Percentiles rank a stretch among this genome's conserved stretches.
phyloP scores from a whole-genome alignment of 2,329 filamentous ascomycete genomes.

The Pseudocercospora vitis region DNA sequence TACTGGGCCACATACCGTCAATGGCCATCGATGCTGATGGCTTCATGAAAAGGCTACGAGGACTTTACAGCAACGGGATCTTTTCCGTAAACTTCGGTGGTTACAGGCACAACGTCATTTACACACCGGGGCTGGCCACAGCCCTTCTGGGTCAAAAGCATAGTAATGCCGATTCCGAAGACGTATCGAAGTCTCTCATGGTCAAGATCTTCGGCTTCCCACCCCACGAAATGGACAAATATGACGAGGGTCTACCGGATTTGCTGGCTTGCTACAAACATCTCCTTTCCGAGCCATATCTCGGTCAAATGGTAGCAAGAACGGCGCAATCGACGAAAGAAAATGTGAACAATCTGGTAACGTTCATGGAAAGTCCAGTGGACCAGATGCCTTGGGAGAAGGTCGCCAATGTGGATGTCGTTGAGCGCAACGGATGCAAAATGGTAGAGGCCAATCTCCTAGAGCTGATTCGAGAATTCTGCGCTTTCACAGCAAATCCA shows the following conservation, averaged over 20 bases:
- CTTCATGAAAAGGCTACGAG: conserved; percentile 46
- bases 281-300: conserved; percentile 51
- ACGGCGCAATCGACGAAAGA: conserved; percentile 45
- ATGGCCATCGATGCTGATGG: conserved; percentile 47
- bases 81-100: conserved; percentile 54
- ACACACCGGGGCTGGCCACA: conserved; percentile 49
- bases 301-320: conserved; percentile 44
- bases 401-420: conserved; percentile 44
- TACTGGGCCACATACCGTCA: conserved; percentile 57
- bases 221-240: conserved; percentile 36
- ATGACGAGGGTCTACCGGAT: conserved; percentile 41
- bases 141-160: conserved; percentile 42
- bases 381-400: conserved; percentile 65
- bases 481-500: conserved; percentile 53
- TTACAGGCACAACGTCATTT: conserved; percentile 52
- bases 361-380: conserved; percentile 59
- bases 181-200: conserved; percentile 32
- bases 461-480: conserved; percentile 57
- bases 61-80: conserved; percentile 43
- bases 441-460: conserved; percentile 56
- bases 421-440: conserved; percentile 41
- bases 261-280: conserved; percentile 39
- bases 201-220: conserved; percentile 46
- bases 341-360: conserved; percentile 57
- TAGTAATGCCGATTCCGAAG: conserved; percentile 34